Evolutionary conservation across 139 green algal genomes (phyloP), one percentile per base, ranked within the genome.

Genomic region (Chlamydomonas applanata): DNA sequence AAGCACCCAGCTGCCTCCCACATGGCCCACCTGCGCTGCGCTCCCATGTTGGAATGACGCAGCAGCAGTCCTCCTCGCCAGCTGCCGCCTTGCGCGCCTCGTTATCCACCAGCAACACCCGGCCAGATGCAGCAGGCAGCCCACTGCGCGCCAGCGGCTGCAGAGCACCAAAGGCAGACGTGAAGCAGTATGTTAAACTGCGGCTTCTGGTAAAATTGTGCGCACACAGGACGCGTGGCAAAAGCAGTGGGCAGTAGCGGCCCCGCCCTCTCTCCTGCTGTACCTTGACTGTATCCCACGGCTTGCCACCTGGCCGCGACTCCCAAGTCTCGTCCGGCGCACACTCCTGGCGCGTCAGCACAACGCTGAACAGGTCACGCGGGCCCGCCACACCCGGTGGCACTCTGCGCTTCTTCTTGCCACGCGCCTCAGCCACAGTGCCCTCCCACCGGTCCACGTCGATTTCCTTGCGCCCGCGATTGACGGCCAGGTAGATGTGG

Each of bases 101-200:
- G 56, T 91, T 90, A 52, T 94, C 89, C 16, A 91, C 35, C 57
- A 94, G 80, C 33, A 94, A 11, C 40, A 49, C 40, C 7, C 40
- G 33, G 2, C 78, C 76, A 0, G 80, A 46, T 45, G 72, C 61
- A 24, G 89, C 34, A 19, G 75, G 49, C 30, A 74, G 72, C 53
- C 88, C 89, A 59, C 82, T 81, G 27, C 20, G 59, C 2, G 33
- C 33, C 63, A 94, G 76, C 7, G 89, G 88, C 79, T 94, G 40
- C 40, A 49, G 7, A 49, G 40, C 11, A 11, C 40, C 40, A 49
- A n/a, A n/a, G n/a, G n/a, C n/a, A n/a, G n/a, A n/a, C n/a, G n/a
- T n/a, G n/a, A n/a, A n/a, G n/a, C n/a, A n/a, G n/a, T n/a, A n/a
- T n/a, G n/a, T n/a, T n/a, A n/a, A n/a, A n/a, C n/a, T n/a, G n/a